Evolutionary conservation across 306 rosid species (phyloP), one percentile per base, ranked within the genome.

Genomic region (Vigna reflexopilosa): DNA sequence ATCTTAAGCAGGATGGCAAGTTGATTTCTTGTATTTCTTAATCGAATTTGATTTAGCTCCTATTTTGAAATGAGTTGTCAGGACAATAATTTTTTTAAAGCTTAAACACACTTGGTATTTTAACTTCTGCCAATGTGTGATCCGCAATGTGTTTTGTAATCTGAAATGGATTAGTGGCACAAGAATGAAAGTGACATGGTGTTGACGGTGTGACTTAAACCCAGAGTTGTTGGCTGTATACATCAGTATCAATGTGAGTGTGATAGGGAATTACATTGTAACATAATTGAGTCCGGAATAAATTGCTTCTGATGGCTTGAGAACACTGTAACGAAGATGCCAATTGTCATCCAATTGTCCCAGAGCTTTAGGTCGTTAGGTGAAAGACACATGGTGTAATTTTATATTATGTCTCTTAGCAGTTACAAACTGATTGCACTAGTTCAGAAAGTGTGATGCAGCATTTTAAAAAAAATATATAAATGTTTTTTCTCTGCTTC

Each of bases 61-160:
- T 67, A 5, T 42, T 20, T 42, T 20, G 11, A 7, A 20, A 67
- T 42, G 54, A 12, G 44, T 4, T 42, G 20, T 20, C 17, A 42
- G 17, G 16, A 42, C 44, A 44, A 67, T 64, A 13, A 3, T 5
- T 19, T 66, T 2, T 67, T 42, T 20, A 5, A 67, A 10, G 6
- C 9, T 44, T 22, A 22, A 24, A 24, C n/a, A 22, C 4, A 28
- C 30, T 26, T 3, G 47, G 22, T 56, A 38, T 55, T 83, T 79
- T 34, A 72, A 73, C 50, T 44, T 75, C 63, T 61, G 24, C 75
- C 49, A 32, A 70, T 52, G 10, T 78, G 50, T 48, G 64, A 70
- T 57, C 54, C 12, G 49, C 17, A 55, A 15, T 66, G 55, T 66
- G 80, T 73, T 45, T 56, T 47, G 70, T 67, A 32, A 54, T 12